A percentile compares a stretch with the other conserved stretches of the same genome.
Conservation (phyloP, 2,329 filamentous ascomycete genomes). For the Stagonosporopsis vannaccii region DNA sequence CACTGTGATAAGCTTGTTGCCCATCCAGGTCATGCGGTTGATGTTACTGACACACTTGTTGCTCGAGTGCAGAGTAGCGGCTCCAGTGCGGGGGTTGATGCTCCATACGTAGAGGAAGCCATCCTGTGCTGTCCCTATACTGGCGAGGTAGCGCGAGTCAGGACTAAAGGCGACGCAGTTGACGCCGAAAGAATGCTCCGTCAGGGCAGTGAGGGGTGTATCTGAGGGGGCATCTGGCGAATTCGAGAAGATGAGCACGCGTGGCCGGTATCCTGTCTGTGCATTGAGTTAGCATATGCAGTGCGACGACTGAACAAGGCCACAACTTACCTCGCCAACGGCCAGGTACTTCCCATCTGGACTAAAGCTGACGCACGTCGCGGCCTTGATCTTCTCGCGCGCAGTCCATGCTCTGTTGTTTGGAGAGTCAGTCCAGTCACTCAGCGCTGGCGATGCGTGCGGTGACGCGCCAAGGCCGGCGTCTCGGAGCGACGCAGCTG, state of each 20-base stretch:
- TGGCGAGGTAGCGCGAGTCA: slow-evolving; percentile 85
- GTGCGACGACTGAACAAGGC: background rate
- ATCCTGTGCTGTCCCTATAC: slow-evolving; percentile 87
- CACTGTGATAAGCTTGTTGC: slow-evolving; percentile 80
- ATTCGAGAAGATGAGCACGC: slow-evolving; percentile 88
- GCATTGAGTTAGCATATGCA: slow-evolving; percentile 36
- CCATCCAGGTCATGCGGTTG: slow-evolving; percentile 89
- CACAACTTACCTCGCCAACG: slow-evolving; percentile 74
- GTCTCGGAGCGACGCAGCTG: slow-evolving; percentile 62
- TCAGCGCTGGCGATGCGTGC: slow-evolving; percentile 55
- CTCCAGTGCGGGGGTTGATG: slow-evolving; percentile 81
- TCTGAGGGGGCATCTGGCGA: slow-evolving; percentile 79
- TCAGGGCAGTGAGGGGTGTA: slow-evolving; percentile 81
- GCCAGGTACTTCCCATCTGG: slow-evolving; percentile 86
- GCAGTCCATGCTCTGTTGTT: slow-evolving; percentile 81
- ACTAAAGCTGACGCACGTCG: slow-evolving; percentile 88
- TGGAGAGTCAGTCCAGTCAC: slow-evolving; percentile 65
- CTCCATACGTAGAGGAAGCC: slow-evolving; percentile 93
- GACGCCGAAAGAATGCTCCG: slow-evolving; percentile 90
- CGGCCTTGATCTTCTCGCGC: slow-evolving; percentile 90
- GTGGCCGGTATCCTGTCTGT: slow-evolving; percentile 86
- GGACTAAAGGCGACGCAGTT: slow-evolving; percentile 87
- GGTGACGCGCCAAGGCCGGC: slow-evolving; percentile 52
- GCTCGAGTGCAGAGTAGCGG: slow-evolving; percentile 79
- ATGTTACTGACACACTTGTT: slow-evolving; percentile 93